A percentile compares a stretch with the other conserved stretches of the same genome.
phyloP scores from a whole-genome alignment of 129 eudicot species.

The Smallanthus sonchifolius region DNA sequence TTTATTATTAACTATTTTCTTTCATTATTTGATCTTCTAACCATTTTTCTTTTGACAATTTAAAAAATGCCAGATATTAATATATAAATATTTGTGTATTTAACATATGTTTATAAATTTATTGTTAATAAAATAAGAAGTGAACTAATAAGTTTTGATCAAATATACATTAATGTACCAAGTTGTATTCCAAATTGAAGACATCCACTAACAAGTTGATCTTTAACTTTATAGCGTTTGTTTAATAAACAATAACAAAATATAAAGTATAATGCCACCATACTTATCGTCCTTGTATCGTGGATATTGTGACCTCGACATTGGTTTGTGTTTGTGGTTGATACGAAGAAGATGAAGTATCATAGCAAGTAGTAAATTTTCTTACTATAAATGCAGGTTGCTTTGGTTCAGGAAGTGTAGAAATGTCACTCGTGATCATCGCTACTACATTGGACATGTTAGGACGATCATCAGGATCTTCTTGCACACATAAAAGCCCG shows the following conservation, averaged over 20 bases:
- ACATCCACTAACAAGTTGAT: background rate
- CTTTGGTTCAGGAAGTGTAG: slow-evolving; percentile 48
- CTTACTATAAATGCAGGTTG: slow-evolving; percentile 46
- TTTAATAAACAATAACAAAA: background rate
- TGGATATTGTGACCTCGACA: slow-evolving; percentile 27
- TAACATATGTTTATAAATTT: background rate
- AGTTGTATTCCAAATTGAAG: background rate
- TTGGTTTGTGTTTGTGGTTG: slow-evolving; percentile 29
- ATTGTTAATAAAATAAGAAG: background rate
- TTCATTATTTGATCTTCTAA: too few relatives aligned
- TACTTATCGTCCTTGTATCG: slow-evolving; percentile 31
- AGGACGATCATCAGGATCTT: slow-evolving; percentile 52
- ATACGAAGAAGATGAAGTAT: slow-evolving; percentile 26
- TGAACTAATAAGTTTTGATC: too few relatives aligned
- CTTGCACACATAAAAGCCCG: slow-evolving; percentile 53
- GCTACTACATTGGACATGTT: slow-evolving; percentile 37
- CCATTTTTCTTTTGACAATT: too few relatives aligned
- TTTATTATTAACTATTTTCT: too few relatives aligned
- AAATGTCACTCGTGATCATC: slow-evolving; percentile 35
- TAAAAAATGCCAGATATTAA: background rate
- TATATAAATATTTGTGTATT: background rate
- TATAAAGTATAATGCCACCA: background rate
- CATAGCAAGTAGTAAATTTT: slow-evolving; percentile 17
- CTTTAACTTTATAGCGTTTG: background rate
- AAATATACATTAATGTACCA: background rate